Conservation (phyloP, 495 filamentous ascomycete genomes). For the Astrothelium subdiscretum region DNA sequence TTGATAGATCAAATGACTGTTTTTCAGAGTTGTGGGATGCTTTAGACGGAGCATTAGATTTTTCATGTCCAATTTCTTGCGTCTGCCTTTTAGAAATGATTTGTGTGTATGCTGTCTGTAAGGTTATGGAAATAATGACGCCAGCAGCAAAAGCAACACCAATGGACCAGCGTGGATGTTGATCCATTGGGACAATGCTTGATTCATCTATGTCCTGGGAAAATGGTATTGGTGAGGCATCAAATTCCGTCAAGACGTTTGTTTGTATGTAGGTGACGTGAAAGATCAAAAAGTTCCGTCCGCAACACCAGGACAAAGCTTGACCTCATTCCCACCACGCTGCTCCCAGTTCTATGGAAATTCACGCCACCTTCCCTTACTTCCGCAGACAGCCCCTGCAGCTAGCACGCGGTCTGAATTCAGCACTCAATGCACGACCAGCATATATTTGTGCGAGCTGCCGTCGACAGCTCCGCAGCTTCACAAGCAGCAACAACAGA, state of each 20-base stretch:
- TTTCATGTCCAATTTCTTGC: not conserved
- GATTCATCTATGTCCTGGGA: not conserved
- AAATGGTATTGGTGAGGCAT: not conserved
- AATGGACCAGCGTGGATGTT: not conserved
- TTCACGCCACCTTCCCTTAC: not conserved
- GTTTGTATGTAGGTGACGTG: not conserved
- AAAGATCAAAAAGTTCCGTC: not conserved
- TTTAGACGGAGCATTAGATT: not conserved
- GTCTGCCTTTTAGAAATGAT: not conserved
- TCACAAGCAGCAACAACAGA: slow-evolving; percentile 1
- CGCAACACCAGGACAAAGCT: not conserved
- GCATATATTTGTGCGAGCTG: not conserved
- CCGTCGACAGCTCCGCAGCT: not conserved
- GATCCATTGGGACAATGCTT: not conserved
- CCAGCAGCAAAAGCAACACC: not conserved
- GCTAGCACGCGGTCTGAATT: not conserved
- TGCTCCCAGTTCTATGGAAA: not conserved
- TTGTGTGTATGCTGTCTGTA: not conserved
- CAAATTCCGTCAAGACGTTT: not conserved
- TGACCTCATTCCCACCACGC: not conserved
- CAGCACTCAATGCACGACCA: not conserved
- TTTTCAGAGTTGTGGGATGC: not conserved
- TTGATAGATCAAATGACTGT: not conserved
- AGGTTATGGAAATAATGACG: not conserved
- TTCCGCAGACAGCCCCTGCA: not conserved